Percentiles rank a stretch among this genome's conserved stretches.
Evolutionary conservation across 805 yeast species (phyloP).

Genomic region (Ogataea paradorogensis): DNA sequence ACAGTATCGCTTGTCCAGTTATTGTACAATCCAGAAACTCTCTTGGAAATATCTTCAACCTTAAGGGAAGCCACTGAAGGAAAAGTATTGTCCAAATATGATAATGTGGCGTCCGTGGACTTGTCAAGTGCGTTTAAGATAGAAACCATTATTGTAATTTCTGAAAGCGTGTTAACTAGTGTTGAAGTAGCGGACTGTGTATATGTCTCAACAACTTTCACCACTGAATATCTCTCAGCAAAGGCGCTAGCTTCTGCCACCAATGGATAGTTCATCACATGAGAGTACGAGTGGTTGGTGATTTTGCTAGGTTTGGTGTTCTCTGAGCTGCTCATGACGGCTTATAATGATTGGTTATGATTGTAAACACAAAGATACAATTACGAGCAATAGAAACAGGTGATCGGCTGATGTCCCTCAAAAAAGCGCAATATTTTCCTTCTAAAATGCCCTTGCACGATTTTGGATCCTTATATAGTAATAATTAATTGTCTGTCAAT

Average conservation of each 20-base stretch:
- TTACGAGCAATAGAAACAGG: slow-evolving; percentile 1
- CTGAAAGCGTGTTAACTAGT: slow-evolving; percentile 16
- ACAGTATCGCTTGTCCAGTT: slow-evolving; percentile 10
- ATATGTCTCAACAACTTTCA: slow-evolving; percentile 19
- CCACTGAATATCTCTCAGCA: slow-evolving; percentile 17
- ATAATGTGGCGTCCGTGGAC: slow-evolving; percentile 21
- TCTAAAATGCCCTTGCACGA: slow-evolving; percentile 1
- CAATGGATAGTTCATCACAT: slow-evolving; percentile 32
- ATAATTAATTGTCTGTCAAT: slow-evolving; percentile 6
- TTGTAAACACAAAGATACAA: slow-evolving; percentile 1
- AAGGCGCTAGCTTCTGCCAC: slow-evolving; percentile 24
- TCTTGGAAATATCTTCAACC: slow-evolving; percentile 14
- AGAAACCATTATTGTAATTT: slow-evolving; percentile 19
- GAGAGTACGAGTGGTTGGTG: slow-evolving; percentile 22
- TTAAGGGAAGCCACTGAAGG: slow-evolving; percentile 30
- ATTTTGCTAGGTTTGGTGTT: slow-evolving; percentile 12
- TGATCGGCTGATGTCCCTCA: neutral
- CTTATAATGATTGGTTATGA: neutral
- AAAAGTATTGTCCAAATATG: slow-evolving; percentile 29
- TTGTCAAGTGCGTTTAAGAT: slow-evolving; percentile 26
- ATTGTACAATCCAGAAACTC: slow-evolving; percentile 10
- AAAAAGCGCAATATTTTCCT: slow-evolving; percentile 1
- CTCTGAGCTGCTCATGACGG: slow-evolving; percentile 11
- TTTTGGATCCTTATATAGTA: slow-evolving; percentile 3
- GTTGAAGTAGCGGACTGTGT: slow-evolving; percentile 12